These are phyloP conservation scores for Cenchrus americanus DNA, from an alignment of 176 grass and related monocot species.

Conservation along the genomic window DNA sequence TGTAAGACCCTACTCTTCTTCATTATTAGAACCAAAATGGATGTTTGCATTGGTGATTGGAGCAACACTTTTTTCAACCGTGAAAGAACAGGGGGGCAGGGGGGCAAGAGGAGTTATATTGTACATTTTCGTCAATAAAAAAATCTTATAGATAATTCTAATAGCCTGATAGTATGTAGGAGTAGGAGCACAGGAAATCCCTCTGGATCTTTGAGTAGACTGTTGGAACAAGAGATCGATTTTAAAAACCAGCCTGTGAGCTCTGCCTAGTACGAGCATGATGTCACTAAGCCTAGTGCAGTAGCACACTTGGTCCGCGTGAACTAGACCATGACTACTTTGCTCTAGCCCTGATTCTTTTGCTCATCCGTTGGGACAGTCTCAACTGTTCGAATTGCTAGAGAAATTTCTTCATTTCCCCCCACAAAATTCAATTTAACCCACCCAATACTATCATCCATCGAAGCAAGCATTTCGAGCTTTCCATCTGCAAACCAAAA, in stretches of 20 bases:
- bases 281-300: conserved; percentile 47
- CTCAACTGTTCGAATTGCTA: not conserved
- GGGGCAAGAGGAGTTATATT: not conserved
- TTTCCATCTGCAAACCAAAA: not conserved
- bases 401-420: not conserved
- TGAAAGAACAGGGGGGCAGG: not conserved
- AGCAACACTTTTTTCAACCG: not conserved
- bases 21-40: not conserved
- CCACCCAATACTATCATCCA: not conserved
- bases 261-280: conserved; percentile 38
- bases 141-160: not conserved
- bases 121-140: conserved; percentile 13
- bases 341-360: conserved; percentile 27
- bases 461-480: not conserved
- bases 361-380: not conserved
- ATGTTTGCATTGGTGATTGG: not conserved
- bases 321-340: conserved; percentile 45
- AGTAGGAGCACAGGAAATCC: not conserved
- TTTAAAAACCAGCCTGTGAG: conserved; percentile 26
- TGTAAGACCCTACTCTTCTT: not conserved
- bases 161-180: not conserved
- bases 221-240: not conserved
- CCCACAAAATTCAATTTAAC: not conserved
- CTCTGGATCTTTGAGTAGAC: not conserved
- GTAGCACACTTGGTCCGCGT: conserved; percentile 46